A percentile compares a stretch with the other conserved stretches of the same genome.
These are phyloP conservation scores for Backusella macrospora DNA, from an alignment of 192 early-diverging fungal species.

Conservation along the genomic window DNA sequence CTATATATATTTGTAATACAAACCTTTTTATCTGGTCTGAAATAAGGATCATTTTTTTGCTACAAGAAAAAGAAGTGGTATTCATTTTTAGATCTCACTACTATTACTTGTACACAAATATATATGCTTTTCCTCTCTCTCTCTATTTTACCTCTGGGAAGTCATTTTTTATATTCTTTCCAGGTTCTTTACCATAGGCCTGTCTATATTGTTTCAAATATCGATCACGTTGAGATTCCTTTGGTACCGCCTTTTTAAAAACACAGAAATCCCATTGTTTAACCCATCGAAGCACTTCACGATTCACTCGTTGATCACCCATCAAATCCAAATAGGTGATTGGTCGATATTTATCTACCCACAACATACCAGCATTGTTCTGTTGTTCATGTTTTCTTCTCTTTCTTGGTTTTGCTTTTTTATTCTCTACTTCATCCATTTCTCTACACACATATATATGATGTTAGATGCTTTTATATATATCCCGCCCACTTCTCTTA, in stretches of 20 bases:
- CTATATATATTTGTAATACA: conserved; percentile 20
- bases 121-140: background rate
- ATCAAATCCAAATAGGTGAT: conserved; percentile 81
- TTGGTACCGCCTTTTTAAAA: conserved; percentile 56
- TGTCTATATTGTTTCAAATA: conserved; percentile 22
- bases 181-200: conserved; percentile 14
- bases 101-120: background rate
- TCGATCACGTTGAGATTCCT: conserved; percentile 32
- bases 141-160: conserved; percentile 2
- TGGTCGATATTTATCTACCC: conserved; percentile 94
- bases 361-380: conserved; percentile 42
- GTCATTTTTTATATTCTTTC: background rate
- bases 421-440: background rate
- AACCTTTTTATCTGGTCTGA: conserved; percentile 66
- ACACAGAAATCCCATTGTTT: conserved; percentile 98
- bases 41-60: conserved; percentile 48
- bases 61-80: background rate
- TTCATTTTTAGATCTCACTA: background rate
- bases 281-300: conserved; percentile 91
- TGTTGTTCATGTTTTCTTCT: conserved; percentile 7
- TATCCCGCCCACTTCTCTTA: background rate
- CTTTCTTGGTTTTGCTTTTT: background rate
- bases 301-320: conserved; percentile 88
- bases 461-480: background rate
- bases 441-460: background rate